Evolutionary conservation across 2,329 filamentous ascomycete species (phyloP), one percentile per base, ranked within the genome.

Genomic region (Cercospora zeina): DNA sequence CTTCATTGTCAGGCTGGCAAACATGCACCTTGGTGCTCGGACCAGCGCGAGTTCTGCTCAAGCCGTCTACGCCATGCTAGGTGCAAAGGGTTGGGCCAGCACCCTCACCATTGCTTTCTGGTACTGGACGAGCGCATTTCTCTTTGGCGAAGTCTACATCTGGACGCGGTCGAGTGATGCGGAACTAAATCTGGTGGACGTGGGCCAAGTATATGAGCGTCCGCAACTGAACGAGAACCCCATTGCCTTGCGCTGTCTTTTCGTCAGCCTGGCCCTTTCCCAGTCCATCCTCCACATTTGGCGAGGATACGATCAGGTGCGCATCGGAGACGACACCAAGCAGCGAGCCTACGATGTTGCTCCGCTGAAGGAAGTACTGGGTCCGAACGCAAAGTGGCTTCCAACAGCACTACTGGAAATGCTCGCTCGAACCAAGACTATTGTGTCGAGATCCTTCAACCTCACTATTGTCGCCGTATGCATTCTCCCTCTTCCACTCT

Each of bases 201-300:
- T 86, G 68, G 85, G 83, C 64, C 86, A 85, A 75, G 63, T 78
- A 10, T 81, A 83, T 67, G 90, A 95, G 74, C 84, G 92, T 36
- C 83, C 89, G 19, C 83, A 86, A 57, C 78, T 97, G 62, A 97
- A 97, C 74, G 93, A 97, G 79, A 85, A 89, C 67, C 88, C 91
- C 0, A 83, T 97, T 27, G 95, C 92, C 73, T 80, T 96, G 55
- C 87, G 90, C 34, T 85, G 83, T 63, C 87, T 89, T 70, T 85
- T 95, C 67, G 72, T 87, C 2, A 75, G 87, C 0, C 81, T 95
- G 47, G 90, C 89, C 3, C 62, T 89, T 9, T 77, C 83, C n/a
- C 90, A 96, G 74, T 85, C 89, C 1, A 71, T 83, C 10, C 72
- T 83, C 33, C 93, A 97, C 73, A 79, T 96, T 14, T 86, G 83